Evolutionary conservation across 2,329 filamentous ascomycete genomes (phyloP), one percentile per base, ranked within the genome.

Genomic region (Xenoacremonium recifei): DNA sequence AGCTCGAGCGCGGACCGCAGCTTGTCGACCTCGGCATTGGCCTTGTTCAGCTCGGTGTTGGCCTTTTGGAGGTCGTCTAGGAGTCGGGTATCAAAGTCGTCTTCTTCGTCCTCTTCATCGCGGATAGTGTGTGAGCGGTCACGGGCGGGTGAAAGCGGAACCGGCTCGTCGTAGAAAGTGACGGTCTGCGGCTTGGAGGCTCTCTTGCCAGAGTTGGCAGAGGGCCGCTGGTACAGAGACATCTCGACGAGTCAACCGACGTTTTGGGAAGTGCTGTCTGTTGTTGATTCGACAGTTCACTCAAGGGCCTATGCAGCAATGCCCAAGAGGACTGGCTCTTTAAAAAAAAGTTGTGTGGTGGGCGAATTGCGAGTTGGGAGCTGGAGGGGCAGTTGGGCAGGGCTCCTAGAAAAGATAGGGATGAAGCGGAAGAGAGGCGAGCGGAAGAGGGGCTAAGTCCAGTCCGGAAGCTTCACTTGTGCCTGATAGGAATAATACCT

Each of bases 321-420:
- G 55, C 55, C 55, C 55, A 58, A 58, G 55, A 58, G 51, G 48
- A 30, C 35, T 46, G 43, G 50, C 53, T 58, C 54, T 58, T 54
- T 54, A 54, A 58, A 55, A 40, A 11, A n/a, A n/a, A 32, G 45
- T 44, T 44, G 34, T 50, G 48, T 40, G 47, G 48, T 43, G 42
- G 46, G 42, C 47, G 53, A 44, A 49, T 54, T 54, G 49, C 48
- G 44, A n/a, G n/a, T n/a, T n/a, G n/a, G n/a, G n/a, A n/a, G n/a
- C n/a, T n/a, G n/a, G n/a, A 45, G 39, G 42, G 43, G 51, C 42
- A 37, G 44, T 39, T 44, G 33, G 36, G 40, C 39, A 45, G 44
- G 44, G 41, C 35, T 42, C 33, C 6, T n/a, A 15, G n/a, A 9
- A 7, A 40, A 35, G 45, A 31, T 48, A 35, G 40, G 48, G 51